Conservation (phyloP, 352 stramenopile genomes). For the Phytophthora podocarpi region DNA sequence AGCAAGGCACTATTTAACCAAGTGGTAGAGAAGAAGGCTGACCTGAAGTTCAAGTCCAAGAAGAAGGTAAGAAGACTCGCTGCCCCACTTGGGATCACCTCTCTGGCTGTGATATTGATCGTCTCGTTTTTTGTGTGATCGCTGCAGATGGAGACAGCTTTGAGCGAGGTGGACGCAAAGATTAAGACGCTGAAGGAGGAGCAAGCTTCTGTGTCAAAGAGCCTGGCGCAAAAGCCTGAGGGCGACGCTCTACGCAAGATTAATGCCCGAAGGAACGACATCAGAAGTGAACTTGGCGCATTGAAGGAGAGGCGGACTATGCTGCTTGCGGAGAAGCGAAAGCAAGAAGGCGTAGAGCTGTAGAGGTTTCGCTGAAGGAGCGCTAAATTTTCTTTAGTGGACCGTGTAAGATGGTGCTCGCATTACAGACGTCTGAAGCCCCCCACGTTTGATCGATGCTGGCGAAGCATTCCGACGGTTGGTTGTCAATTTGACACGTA, state of each 20-base stretch:
- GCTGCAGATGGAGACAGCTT: slow-evolving; percentile 71
- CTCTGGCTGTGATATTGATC: slow-evolving; percentile 1
- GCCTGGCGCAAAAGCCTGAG: slow-evolving; percentile 73
- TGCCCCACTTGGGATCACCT: neutral
- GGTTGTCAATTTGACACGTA: slow-evolving; percentile 31
- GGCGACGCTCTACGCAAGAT: slow-evolving; percentile 82
- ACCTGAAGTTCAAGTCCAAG: slow-evolving; percentile 90
- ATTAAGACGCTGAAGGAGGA: slow-evolving; percentile 83
- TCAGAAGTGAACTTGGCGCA: slow-evolving; percentile 82
- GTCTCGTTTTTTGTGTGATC: neutral
- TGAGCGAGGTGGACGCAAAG: slow-evolving; percentile 85
- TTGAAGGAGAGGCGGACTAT: slow-evolving; percentile 85
- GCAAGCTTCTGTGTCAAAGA: slow-evolving; percentile 79
- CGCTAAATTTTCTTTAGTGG: slow-evolving; percentile 3
- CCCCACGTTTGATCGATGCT: slow-evolving; percentile 1
- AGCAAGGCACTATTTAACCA: slow-evolving; percentile 91
- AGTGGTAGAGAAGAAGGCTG: slow-evolving; percentile 90
- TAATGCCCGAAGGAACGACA: slow-evolving; percentile 83
- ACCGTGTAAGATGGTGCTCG: slow-evolving; percentile 26
- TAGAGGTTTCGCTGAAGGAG: slow-evolving; percentile 27
- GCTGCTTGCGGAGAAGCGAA: slow-evolving; percentile 79
- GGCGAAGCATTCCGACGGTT: slow-evolving; percentile 8
- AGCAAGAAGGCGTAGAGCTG: slow-evolving; percentile 73
- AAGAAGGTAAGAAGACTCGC: slow-evolving; percentile 58
- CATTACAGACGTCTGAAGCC: neutral